Base-by-base conservation (phyloP, 345 rosid genomes). In the Camelina neglecta region DNA sequence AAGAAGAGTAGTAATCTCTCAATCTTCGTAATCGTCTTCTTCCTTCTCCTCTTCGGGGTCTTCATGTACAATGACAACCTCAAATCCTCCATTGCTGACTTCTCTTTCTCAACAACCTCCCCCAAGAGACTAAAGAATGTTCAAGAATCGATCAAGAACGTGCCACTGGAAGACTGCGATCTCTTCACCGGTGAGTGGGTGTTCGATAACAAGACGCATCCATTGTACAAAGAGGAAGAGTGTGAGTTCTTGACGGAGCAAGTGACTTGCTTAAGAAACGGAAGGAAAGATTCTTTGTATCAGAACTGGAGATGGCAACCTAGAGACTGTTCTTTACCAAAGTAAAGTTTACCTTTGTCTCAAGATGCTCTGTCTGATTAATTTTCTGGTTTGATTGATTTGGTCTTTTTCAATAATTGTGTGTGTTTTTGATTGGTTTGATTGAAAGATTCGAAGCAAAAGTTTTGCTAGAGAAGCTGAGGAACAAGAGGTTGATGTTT, bases 231-330 rank as follows among this genome's bases (percentile, higher is more conserved):
- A 67, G 99, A 95, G 58, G 91, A 90, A 0, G 85, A 90, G 29
- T 95, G 99, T 26, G 90, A 89, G 81, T 90, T 88, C 41, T 83
- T 95, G 23, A 88, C 97, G 0, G 85, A 89, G 10, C 98, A 93
- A 71, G 94, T 93, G 11, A 93, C 96, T 72, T 95, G 99, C 64
- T 58, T 92, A 81, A 89, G 93, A 81, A 95, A 93, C 61, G 99
- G 98, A 60, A 90, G 99, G 66, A 83, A 87, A 73, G 92, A 95
- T 75, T 88, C 97, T 38, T 0, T 71, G 81, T 95, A 82, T 45
- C 99, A 95, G 87, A 88, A 84, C 5, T 95, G 99, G 99, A 93
- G 85, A 85, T 95, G 98, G 99, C 89, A 95, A 73, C 98, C 99
- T 4, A 86, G 80, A 72, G 89, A 89, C 63, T 95, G 99, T 63